Evolutionary conservation across 495 filamentous ascomycete species (phyloP).

Genomic region (Chaetomidium leptoderma): DNA sequence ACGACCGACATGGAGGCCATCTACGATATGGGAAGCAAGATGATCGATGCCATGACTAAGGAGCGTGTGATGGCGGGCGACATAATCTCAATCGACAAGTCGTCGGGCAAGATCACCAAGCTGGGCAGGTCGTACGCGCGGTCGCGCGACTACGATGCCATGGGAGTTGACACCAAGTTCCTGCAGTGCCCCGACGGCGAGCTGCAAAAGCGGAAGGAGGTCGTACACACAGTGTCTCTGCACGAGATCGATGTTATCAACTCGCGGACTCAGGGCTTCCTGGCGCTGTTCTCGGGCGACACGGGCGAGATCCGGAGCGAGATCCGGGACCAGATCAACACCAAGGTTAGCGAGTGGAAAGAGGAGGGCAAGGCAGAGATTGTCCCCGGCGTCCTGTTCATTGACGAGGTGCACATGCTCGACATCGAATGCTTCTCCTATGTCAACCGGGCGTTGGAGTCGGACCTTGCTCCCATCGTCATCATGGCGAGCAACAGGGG

Average conservation of each 20-base stretch:
- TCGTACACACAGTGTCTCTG: slow-evolving; percentile 90
- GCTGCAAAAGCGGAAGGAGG: slow-evolving; percentile 93
- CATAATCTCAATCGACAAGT: slow-evolving; percentile 97
- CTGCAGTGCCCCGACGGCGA: slow-evolving; percentile 98
- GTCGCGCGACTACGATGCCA: slow-evolving; percentile 96
- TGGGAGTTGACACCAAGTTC: slow-evolving; percentile 98
- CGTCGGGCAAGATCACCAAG: slow-evolving; percentile 95
- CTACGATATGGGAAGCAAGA: slow-evolving; percentile 98
- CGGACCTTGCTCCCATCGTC: slow-evolving; percentile 90
- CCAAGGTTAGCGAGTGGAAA: slow-evolving; percentile 96
- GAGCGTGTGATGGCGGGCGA: slow-evolving; percentile 98
- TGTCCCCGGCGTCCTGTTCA: slow-evolving; percentile 94
- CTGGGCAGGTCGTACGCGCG: slow-evolving; percentile 88
- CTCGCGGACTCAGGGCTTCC: slow-evolving; percentile 91
- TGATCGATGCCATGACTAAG: slow-evolving; percentile 99
- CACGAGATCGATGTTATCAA: slow-evolving; percentile 99
- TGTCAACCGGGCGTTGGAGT: slow-evolving; percentile 94
- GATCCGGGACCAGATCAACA: slow-evolving; percentile 97
- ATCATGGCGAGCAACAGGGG: slow-evolving; percentile 99
- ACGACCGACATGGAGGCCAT: slow-evolving; percentile 99
- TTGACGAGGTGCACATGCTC: slow-evolving; percentile 99
- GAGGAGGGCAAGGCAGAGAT: slow-evolving; percentile 99
- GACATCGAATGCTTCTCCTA: slow-evolving; percentile 99
- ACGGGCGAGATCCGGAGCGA: slow-evolving; percentile 98
- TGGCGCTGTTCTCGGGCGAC: slow-evolving; percentile 94